Base-by-base conservation (phyloP, 2,329 filamentous ascomycete genomes). In the Beauveria caledonica region DNA sequence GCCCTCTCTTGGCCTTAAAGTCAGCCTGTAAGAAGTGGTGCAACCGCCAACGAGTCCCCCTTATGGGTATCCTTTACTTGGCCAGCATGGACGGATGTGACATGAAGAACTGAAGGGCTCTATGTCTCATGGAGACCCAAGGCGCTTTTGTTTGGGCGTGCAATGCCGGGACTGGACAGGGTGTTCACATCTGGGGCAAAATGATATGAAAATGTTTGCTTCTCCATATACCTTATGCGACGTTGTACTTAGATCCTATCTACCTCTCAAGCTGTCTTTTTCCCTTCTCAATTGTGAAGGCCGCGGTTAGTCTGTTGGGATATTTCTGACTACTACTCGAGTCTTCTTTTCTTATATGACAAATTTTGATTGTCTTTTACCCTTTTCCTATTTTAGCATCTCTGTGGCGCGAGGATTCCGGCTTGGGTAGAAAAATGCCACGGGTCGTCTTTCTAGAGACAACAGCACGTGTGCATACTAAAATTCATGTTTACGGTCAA, bases 1-100 rank as follows among this genome's bases (percentile, higher is more conserved):
- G 53, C 64, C 67, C 44, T 76, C 81, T 42, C 60, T 64, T 21
- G 69, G 71, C 44, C 44, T 67, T 13, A 55, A 64, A 48, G 62
- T 59, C 9, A 60, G 21, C 21, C 62, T 69, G 39, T 74, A 73
- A 69, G 44, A 23, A 42, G 25, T 27, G 33, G 33, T n/a, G 13
- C 36, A 50, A 29, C 6, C 25, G 46, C 48, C 21, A 19, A 27
- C 9, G 50, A 25, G 29, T 50, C 27, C 17, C 44, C 40, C 29
- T 63, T 11, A 21, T 59, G 33, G 46, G 46, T 59, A 60, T 48
- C 50, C 39, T 57, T 52, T 19, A n/a, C 46, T 39, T 45, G 52
- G 39, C 59, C 52, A 53, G 58, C 58, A 60, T 60, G 55, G 58
- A 55, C 21, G 44, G 50, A 61, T 39, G 53, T 45, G n/a, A 27